A percentile compares a stretch with the other conserved stretches of the same genome.
phyloP scores from a whole-genome alignment of 495 filamentous ascomycete species.

The Talaromyces stipitatus region DNA sequence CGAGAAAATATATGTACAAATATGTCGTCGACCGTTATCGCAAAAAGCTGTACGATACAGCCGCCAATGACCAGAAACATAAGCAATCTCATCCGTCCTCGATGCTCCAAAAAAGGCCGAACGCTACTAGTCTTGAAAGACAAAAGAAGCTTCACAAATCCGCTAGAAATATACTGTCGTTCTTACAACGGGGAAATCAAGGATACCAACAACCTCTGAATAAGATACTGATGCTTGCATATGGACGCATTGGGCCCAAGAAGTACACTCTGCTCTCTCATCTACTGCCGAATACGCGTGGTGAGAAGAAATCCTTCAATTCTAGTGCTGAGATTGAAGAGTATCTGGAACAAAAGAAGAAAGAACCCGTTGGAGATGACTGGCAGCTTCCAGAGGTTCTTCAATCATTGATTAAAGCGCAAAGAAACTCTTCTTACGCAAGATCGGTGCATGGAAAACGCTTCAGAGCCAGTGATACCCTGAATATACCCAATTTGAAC shows the following conservation, averaged over 20 bases:
- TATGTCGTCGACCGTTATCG: constrained; percentile 54
- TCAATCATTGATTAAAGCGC: constrained; percentile 28
- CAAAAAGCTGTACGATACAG: constrained; percentile 5
- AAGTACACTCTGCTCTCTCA: constrained; percentile 51
- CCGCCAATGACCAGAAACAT: not conserved
- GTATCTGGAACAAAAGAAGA: constrained; percentile 12
- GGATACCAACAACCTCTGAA: constrained; percentile 56
- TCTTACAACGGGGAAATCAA: constrained; percentile 52
- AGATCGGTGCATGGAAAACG: constrained; percentile 9
- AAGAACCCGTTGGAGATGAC: constrained; percentile 18
- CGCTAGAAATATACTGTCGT: constrained; percentile 17
- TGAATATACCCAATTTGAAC: constrained; percentile 51
- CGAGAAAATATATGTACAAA: constrained; percentile 50
- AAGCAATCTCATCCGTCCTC: not conserved
- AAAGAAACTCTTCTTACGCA: constrained; percentile 14
- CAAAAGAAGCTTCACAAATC: constrained; percentile 15
- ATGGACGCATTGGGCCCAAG: constrained; percentile 67
- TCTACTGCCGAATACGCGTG: constrained; percentile 26
- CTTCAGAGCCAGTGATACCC: constrained; percentile 15
- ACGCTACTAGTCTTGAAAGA: not conserved
- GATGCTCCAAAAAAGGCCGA: constrained; percentile 2
- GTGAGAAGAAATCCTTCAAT: not conserved
- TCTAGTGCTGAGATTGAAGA: constrained; percentile 12
- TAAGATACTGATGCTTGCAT: constrained; percentile 57
- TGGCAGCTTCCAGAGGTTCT: constrained; percentile 30